These are phyloP conservation scores for Xerocomellus chrysenteron DNA, from an alignment of 768 basidiomycete genomes.

Conservation along the genomic window DNA sequence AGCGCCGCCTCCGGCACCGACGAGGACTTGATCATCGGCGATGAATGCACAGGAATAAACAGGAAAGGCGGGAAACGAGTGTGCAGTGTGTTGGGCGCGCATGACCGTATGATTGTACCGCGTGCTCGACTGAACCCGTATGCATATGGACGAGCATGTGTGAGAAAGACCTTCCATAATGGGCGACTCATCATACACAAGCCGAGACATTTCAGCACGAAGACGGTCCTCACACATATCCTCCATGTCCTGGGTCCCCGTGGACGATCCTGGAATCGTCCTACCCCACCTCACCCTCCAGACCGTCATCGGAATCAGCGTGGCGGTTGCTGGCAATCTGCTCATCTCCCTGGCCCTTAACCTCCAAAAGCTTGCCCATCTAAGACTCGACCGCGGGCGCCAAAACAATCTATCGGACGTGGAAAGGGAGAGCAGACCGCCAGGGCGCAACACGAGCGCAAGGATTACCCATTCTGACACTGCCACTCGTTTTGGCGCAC, in stretches of 20 bases:
- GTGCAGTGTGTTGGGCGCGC: slow-evolving; percentile 76
- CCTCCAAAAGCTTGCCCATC: slow-evolving; percentile 89
- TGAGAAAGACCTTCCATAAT: slow-evolving; percentile 23
- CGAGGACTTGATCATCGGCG: slow-evolving; percentile 64
- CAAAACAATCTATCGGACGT: slow-evolving; percentile 13
- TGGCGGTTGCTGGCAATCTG: slow-evolving; percentile 82
- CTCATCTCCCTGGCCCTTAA: slow-evolving; percentile 91
- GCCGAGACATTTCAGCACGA: too few species aligned
- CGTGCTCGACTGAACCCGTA: neutral
- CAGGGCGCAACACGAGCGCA: neutral
- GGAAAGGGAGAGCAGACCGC: slow-evolving; percentile 15
- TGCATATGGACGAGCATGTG: slow-evolving; percentile 1
- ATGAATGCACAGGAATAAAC: slow-evolving; percentile 86
- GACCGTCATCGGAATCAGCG: slow-evolving; percentile 73
- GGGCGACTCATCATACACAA: neutral
- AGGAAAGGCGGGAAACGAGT: slow-evolving; percentile 80
- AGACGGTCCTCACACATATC: neutral
- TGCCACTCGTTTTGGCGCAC: neutral
- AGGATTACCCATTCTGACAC: slow-evolving; percentile 1
- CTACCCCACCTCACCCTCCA: slow-evolving; percentile 55
- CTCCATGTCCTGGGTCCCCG: slow-evolving; percentile 15
- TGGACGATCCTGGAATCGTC: slow-evolving; percentile 33
- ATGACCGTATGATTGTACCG: slow-evolving; percentile 39
- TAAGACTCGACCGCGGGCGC: slow-evolving; percentile 51
- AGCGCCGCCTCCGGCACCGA: slow-evolving; percentile 91